Percentiles rank a stretch among this genome's conserved stretches.
phyloP scores from a whole-genome alignment of 2,329 filamentous ascomycete species.

The Penicillium sp. region DNA sequence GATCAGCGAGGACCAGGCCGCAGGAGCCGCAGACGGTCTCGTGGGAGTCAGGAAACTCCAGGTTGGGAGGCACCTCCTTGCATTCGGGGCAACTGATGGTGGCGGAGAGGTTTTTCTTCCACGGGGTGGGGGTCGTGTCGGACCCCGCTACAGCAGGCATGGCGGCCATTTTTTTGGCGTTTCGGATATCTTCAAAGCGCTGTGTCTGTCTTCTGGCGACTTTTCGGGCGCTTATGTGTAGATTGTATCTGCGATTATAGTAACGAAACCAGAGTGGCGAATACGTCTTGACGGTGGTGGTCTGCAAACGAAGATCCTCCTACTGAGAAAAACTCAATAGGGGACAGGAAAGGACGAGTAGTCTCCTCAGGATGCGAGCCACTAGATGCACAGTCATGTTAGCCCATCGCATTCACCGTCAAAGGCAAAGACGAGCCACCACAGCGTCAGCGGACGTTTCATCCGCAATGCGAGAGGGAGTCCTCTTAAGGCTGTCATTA shows the following conservation, averaged over 20 bases:
- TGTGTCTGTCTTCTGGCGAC: conserved; percentile 43
- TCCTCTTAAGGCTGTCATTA: conserved; percentile 23
- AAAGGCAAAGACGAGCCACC: conserved; percentile 2
- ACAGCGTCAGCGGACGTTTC: not conserved
- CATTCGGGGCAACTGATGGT: conserved; percentile 86
- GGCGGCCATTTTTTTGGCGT: conserved; percentile 34
- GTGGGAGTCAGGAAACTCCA: conserved; percentile 87
- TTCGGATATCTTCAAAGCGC: conserved; percentile 30
- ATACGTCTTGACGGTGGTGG: conserved; percentile 55
- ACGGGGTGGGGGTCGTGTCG: conserved; percentile 43
- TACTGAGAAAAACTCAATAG: conserved; percentile 11
- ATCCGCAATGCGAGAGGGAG: conserved; percentile 1
- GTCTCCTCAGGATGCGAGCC: conserved; percentile 23
- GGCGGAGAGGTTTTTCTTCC: conserved; percentile 81
- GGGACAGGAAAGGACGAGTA: conserved; percentile 8
- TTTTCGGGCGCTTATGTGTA: conserved; percentile 41
- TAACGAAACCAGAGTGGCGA: conserved; percentile 64
- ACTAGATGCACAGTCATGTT: conserved; percentile 34
- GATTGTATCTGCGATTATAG: conserved; percentile 47
- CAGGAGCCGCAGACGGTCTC: conserved; percentile 92
- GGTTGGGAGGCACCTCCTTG: conserved; percentile 82
- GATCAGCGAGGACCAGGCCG: conserved; percentile 82
- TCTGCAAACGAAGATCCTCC: conserved; percentile 7
- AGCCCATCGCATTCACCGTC: conserved; percentile 22
- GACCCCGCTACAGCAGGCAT: conserved; percentile 39